Percentiles rank a stretch among this genome's conserved stretches.
Conservation (phyloP, 2,329 filamentous ascomycete species). For the Lasiodiplodia sp. region DNA sequence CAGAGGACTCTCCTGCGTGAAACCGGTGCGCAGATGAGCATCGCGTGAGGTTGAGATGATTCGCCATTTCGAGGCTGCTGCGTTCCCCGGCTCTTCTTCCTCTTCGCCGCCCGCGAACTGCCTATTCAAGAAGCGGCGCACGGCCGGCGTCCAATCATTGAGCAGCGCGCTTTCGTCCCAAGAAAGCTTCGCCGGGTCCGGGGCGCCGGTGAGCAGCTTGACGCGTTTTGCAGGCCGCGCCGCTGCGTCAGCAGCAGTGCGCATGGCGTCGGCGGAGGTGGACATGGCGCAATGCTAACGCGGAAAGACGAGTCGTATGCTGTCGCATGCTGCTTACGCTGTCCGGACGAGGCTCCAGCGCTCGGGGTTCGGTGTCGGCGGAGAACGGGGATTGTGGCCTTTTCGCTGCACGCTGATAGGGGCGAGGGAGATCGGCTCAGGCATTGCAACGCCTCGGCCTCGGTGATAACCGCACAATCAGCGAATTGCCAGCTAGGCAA, state of each 20-base stretch:
- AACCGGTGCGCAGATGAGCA: constrained; percentile 8
- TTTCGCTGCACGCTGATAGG: constrained; percentile 8
- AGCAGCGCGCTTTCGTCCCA: constrained; percentile 64
- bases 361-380: constrained; percentile 8
- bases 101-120: constrained; percentile 6
- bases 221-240: constrained; percentile 34
- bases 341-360: neutral
- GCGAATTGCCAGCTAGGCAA: neutral
- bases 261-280: constrained; percentile 7
- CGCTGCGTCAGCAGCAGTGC: neutral
- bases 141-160: constrained; percentile 52
- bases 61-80: constrained; percentile 8
- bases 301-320: neutral
- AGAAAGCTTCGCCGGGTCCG: constrained; percentile 59
- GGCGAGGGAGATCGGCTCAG: constrained; percentile 11
- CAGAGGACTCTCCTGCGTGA: constrained; percentile 19
- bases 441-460: constrained; percentile 17
- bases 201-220: constrained; percentile 69
- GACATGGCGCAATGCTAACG: constrained; percentile 8
- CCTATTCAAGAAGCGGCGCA: constrained; percentile 50
- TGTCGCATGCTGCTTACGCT: neutral
- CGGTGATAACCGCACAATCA: constrained; percentile 3
- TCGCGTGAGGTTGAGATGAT: neutral
- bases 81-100: neutral
- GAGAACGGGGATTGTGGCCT: neutral